Conservation (phyloP, 2,329 filamentous ascomycete species). For the Epicoccum sorghinum region DNA sequence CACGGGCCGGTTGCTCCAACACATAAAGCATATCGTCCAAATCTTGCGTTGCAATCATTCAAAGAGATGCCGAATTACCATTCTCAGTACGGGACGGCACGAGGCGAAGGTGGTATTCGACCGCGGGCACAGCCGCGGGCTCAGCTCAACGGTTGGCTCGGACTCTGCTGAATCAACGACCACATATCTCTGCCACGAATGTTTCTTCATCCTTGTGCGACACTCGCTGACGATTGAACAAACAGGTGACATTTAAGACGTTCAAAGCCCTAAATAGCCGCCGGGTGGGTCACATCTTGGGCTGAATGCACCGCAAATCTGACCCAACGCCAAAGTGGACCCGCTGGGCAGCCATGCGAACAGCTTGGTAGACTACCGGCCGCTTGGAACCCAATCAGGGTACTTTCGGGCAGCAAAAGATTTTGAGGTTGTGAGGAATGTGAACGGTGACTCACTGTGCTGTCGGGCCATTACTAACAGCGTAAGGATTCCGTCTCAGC, state of each 20-base stretch:
- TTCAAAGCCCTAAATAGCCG: constrained; percentile 27
- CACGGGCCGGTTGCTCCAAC: constrained; percentile 1
- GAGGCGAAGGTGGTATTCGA: constrained; percentile 1
- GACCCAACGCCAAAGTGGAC: constrained; percentile 30
- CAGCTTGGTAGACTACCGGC: constrained; percentile 22
- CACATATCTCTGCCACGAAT: constrained; percentile 11
- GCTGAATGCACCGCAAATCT: constrained; percentile 24
- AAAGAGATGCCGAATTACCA: neutral
- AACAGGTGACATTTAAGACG: constrained; percentile 6
- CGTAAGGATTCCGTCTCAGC: neutral
- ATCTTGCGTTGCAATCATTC: too few relatives aligned
- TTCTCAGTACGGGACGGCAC: constrained; percentile 14
- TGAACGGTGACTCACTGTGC: constrained; percentile 29
- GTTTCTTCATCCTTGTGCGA: constrained; percentile 5
- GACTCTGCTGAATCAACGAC: constrained; percentile 6
- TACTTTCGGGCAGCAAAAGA: constrained; percentile 32
- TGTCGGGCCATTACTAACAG: constrained; percentile 6
- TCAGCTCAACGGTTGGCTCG: constrained; percentile 5
- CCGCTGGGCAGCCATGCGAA: constrained; percentile 37
- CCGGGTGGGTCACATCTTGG: constrained; percentile 30
- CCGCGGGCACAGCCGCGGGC: constrained; percentile 11
- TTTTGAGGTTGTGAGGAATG: constrained; percentile 9
- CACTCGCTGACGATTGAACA: constrained; percentile 1
- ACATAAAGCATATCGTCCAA: neutral
- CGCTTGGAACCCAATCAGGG: constrained; percentile 33